phyloP scores from a whole-genome alignment of 495 filamentous ascomycete genomes.

The Xylona heveae region DNA sequence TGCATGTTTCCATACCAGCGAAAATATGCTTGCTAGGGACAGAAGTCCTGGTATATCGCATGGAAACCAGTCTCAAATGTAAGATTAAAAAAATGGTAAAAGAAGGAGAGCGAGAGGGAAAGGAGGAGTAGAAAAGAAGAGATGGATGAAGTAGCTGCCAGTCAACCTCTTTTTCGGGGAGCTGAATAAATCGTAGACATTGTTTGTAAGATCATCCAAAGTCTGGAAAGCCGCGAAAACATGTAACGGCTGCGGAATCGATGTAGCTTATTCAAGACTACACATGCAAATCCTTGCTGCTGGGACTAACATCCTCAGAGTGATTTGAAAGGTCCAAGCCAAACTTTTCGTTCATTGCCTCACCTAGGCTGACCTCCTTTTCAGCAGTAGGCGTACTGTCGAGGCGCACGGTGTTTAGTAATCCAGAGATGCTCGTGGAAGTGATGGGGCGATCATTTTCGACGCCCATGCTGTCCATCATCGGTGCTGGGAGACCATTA shows the following conservation, averaged over 20 bases:
- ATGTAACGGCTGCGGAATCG: no score
- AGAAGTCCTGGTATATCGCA: no score
- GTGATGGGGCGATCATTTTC: conserved; percentile 3
- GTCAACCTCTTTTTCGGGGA: neutral
- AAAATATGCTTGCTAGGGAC: no score
- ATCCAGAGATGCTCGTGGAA: neutral
- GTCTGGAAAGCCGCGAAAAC: neutral
- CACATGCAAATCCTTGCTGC: neutral
- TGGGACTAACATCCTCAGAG: neutral
- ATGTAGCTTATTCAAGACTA: neutral
- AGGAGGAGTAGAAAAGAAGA: neutral
- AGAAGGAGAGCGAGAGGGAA: no score
- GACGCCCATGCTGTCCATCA: conserved; percentile 1
- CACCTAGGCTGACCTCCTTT: conserved; percentile 1
- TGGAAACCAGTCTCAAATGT: no score
- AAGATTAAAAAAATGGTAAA: no score
- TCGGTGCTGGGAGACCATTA: conserved; percentile 15
- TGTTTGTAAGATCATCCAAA: neutral
- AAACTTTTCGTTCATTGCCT: conserved; percentile 1
- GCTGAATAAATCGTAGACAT: neutral
- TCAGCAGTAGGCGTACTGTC: neutral
- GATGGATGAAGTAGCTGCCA: neutral
- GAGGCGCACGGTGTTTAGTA: neutral
- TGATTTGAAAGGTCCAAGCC: neutral
- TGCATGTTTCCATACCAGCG: no score